These are phyloP conservation scores for Talaromyces funiculosus DNA, from an alignment of 2,329 filamentous ascomycete species.

Conservation along the genomic window DNA sequence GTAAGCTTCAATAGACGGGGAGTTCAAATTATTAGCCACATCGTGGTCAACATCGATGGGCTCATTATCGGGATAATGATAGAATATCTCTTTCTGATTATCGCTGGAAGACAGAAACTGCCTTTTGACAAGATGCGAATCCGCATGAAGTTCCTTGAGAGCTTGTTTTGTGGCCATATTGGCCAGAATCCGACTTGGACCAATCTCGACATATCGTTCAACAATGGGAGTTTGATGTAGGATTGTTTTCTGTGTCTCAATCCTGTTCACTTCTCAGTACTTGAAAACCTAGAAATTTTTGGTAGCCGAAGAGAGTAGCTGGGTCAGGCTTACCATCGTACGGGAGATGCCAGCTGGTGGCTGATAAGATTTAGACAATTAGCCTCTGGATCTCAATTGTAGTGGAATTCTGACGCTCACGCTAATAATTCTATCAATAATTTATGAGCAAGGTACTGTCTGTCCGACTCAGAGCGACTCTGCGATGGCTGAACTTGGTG, in stretches of 20 bases:
- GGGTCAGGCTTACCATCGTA: neutral
- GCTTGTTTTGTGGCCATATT: slow-evolving; percentile 36
- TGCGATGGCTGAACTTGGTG: neutral
- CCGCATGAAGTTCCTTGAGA: slow-evolving; percentile 19
- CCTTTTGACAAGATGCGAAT: slow-evolving; percentile 18
- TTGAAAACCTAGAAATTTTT: too few species aligned
- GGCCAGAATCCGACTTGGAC: slow-evolving; percentile 31
- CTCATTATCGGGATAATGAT: slow-evolving; percentile 15
- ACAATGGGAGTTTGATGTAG: slow-evolving; percentile 20
- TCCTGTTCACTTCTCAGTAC: too few species aligned
- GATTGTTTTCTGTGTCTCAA: slow-evolving; percentile 36
- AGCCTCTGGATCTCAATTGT: too few species aligned
- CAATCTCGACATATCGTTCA: slow-evolving; percentile 36
- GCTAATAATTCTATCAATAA: neutral
- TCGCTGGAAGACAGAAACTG: slow-evolving; percentile 22
- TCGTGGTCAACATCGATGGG: too few species aligned
- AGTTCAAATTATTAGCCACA: too few species aligned
- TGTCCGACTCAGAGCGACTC: neutral
- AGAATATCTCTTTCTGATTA: slow-evolving; percentile 21
- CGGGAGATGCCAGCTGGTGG: slow-evolving; percentile 1
- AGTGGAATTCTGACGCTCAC: too few species aligned
- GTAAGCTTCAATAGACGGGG: too few species aligned
- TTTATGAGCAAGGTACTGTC: neutral
- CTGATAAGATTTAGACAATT: too few species aligned
- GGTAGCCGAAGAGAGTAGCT: too few species aligned